Conservation (phyloP, 164 flowering plant genomes). For the Tetracentron sinense region DNA sequence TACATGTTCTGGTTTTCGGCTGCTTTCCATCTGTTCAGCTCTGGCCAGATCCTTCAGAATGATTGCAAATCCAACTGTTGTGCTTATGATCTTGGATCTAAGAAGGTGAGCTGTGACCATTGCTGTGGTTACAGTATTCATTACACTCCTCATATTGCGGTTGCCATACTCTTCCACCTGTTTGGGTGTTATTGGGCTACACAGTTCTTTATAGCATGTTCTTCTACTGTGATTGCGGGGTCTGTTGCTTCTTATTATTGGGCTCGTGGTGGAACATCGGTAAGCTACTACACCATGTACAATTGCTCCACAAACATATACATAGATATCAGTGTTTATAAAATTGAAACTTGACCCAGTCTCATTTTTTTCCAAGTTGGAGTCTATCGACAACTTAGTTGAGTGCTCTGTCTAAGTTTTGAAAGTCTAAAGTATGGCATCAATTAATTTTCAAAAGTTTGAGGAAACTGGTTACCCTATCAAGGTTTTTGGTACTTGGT, state of each 20-base stretch:
- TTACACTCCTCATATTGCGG: conserved; percentile 77
- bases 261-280: conserved; percentile 84
- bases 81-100: conserved; percentile 68
- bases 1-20: conserved; percentile 95
- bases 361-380: neutral
- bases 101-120: conserved; percentile 62
- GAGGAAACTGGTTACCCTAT: too few relatives aligned
- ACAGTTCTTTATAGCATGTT: conserved; percentile 75
- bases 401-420: too few relatives aligned
- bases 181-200: conserved; percentile 97
- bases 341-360: neutral
- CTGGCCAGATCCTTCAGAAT: conserved; percentile 70
- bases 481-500: too few relatives aligned
- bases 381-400: too few relatives aligned
- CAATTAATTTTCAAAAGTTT: too few relatives aligned
- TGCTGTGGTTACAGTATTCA: conserved; percentile 89
- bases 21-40: conserved; percentile 81
- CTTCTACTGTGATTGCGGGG: conserved; percentile 97
- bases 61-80: conserved; percentile 77
- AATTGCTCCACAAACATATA: neutral
- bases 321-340: too few relatives aligned
- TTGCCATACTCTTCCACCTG: conserved; percentile 83
- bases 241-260: conserved; percentile 98
- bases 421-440: too few relatives aligned
- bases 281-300: conserved; percentile 29